Evolutionary conservation across 306 rosid species (phyloP), one percentile per base, ranked within the genome.

Genomic region (Erythrophleum fordii): DNA sequence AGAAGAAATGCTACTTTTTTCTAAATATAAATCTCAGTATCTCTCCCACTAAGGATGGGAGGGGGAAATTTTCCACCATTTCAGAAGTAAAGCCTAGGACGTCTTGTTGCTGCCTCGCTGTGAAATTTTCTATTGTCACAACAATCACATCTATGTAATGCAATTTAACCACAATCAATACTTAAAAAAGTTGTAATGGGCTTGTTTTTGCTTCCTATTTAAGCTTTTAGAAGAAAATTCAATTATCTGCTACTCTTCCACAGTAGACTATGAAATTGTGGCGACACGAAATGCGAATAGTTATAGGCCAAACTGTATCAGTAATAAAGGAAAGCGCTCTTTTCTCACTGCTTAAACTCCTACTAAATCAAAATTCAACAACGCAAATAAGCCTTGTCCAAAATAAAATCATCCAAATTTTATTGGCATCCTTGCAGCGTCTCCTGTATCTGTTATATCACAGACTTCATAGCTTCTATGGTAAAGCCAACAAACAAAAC

Each of bases 381-480:
- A 28, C 9, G 51, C 51, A 49, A 22, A 51, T 13, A 53, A 68
- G 58, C 23, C 35, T 8, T 10, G 53, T 35, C 55, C 42, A 45
- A 77, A 52, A 39, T 46, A 67, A 52, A 46, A 23, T 35, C 82
- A 68, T 37, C 13, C 9, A 31, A 10, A 31, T n/a, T 69, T n/a
- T 42, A 2, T 25, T 25, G 42, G 29, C 60, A 17, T 8, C 70
- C 26, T 65, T 20, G 71, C 75, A 67, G 46, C 13, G 31, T 69
- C 69, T 29, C 76, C n/a, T 79, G 48, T 55, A 44, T 41, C 7
- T 29, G n/a, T 18, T 37, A n/a, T 35, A 41, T 66, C 48, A 37
- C 4, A 2, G 71, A 66, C 28, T 37, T 42, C 53, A 41, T 22
- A 41, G 16, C 9, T 41, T 68, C 0, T 41, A 13, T 23, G 73